Base-by-base conservation (phyloP, 345 rosid species). In the Alliaria petiolata region DNA sequence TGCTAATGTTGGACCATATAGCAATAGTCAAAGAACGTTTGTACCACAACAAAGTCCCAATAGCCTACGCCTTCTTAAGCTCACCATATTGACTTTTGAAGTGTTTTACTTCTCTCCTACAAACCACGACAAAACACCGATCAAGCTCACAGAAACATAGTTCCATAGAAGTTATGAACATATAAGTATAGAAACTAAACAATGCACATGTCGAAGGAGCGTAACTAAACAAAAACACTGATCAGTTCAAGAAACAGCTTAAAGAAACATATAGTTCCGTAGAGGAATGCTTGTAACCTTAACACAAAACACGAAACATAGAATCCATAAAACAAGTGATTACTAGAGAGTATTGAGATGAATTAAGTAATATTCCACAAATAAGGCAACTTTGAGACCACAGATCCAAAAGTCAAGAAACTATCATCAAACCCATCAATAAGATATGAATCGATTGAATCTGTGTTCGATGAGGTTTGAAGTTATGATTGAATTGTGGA, bases 21-120 rank as follows among this genome's bases (percentile, higher is more conserved):
- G 20, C 38, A 19, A n/a, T 58, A 35, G 38, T 44, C 70, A 71
- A n/a, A 57, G 14, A 69, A 74, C 49, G 36, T 83, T 33, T 49
- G 81, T 86, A 95, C 99, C 99, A 61, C 95, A 81, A 78, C 97
- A 93, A 59, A 93, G 83, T 45, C 97, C 98, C 81, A 90, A 67
- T 59, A 90, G 92, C 78, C 83, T 88, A 39, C 98, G 95, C 80
- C 98, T 84, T 44, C 98, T 58, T 77, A 90, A 69, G 87, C 98
- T 95, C 79, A 95, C 99, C 99, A 95, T 93, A 31, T 74, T 46
- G 55, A 75, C 60, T 43, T 59, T 50, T 30, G 67, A 65, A 26
- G 19, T 65, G 51, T 47, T 58, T 42, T 62, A 65, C 76, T 72
- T 60, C 52, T 62, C 46, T 76, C 64, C 82, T 45, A 22, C 64